Evolutionary conservation across 768 basidiomycete genomes (phyloP).

Genomic region (Kwoniella sp.): DNA sequence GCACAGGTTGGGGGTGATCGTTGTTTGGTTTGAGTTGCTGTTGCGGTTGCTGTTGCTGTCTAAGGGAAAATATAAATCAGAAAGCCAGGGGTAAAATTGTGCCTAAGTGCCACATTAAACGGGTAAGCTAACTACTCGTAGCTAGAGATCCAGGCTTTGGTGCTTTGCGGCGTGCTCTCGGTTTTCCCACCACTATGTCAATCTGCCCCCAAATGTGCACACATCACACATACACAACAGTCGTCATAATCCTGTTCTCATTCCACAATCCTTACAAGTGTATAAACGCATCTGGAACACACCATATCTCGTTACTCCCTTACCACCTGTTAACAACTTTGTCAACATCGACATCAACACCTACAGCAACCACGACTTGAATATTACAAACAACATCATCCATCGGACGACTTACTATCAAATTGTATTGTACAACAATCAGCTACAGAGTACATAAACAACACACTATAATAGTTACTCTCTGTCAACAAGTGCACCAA

Average conservation of each 20-base stretch:
- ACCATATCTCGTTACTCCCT: slow-evolving; percentile 1
- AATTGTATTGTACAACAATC: no score
- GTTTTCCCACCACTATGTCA: no score
- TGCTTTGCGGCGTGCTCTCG: background rate
- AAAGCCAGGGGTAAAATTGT: no score
- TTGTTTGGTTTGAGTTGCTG: slow-evolving; percentile 6
- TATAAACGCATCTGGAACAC: background rate
- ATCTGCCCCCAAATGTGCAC: background rate
- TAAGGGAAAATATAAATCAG: no score
- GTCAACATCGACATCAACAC: slow-evolving; percentile 8
- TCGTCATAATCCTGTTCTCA: background rate
- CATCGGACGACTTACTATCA: no score
- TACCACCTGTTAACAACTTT: background rate
- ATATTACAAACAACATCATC: background rate
- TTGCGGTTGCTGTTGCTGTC: no score
- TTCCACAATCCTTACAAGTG: background rate
- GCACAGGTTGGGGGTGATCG: no score
- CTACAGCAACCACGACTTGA: background rate
- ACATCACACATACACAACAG: no score
- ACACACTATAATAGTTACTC: no score
- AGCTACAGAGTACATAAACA: no score
- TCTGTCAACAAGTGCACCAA: no score
- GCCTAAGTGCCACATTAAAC: slow-evolving; percentile 3
- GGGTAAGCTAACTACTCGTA: background rate
- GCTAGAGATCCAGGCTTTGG: slow-evolving; percentile 1